These are phyloP conservation scores for Suaeda aralocaspica DNA, from an alignment of 148 eudicot species.

Conservation along the genomic window DNA sequence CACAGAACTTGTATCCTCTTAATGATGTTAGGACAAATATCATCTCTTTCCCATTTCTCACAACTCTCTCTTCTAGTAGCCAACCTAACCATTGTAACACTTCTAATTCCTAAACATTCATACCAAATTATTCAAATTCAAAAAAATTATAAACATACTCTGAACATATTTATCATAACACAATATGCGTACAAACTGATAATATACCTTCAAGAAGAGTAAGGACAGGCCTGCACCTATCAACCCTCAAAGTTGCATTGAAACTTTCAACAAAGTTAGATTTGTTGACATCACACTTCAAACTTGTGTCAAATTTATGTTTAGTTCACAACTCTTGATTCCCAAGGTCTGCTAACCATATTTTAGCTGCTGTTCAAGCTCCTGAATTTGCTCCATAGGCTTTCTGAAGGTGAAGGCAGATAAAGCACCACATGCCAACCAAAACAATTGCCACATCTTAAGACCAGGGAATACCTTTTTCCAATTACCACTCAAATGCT, in stretches of 20 bases:
- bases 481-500: background rate
- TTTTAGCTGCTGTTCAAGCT: too few species aligned
- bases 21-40: background rate
- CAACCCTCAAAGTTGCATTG: background rate
- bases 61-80: background rate
- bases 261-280: constrained; percentile 4
- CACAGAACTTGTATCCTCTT: background rate
- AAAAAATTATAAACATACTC: too few species aligned
- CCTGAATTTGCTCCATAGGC: background rate
- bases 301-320: background rate
- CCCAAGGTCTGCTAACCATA: background rate
- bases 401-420: background rate
- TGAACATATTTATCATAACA: too few species aligned
- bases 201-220: background rate
- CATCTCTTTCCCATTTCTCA: background rate
- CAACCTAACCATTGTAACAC: background rate
- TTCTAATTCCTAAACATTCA: background rate
- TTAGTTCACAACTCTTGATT: background rate
- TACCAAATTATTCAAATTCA: too few species aligned
- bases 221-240: background rate
- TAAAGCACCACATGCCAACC: background rate
- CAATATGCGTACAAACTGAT: too few species aligned
- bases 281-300: background rate
- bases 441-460: background rate
- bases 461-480: background rate